Conservation (phyloP, 2,329 filamentous ascomycete genomes). For the Cladosporium sphaerospermum region DNA sequence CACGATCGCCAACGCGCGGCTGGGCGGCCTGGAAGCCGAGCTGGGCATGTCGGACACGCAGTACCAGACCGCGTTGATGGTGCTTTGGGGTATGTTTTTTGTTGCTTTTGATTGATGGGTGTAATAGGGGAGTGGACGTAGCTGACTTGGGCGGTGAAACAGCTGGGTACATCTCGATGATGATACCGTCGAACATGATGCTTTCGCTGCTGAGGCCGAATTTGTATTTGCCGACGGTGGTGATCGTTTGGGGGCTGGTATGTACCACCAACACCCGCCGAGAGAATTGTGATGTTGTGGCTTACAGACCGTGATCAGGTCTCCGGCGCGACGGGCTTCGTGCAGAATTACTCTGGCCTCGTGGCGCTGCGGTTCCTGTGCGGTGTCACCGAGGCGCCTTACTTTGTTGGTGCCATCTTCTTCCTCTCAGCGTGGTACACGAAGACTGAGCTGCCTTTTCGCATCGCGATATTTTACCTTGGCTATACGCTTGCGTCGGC, state of each 20-base stretch:
- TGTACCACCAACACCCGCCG: background rate
- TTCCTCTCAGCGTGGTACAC: conserved; percentile 35
- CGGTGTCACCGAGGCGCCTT: conserved; percentile 15
- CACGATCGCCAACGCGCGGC: conserved; percentile 4
- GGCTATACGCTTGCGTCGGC: conserved; percentile 2
- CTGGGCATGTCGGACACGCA: conserved; percentile 51
- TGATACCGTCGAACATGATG: conserved; percentile 40
- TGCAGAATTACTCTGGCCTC: conserved; percentile 22
- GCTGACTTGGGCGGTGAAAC: background rate
- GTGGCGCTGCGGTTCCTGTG: conserved; percentile 19
- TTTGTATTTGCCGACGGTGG: conserved; percentile 34
- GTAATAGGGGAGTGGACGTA: background rate
- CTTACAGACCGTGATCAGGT: conserved; percentile 13
- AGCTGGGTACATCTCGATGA: conserved; percentile 33
- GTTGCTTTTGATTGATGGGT: conserved; percentile 29
- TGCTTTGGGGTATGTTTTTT: conserved; percentile 31
- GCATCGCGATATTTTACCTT: conserved; percentile 1
- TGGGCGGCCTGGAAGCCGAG: conserved; percentile 45
- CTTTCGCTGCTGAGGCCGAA: conserved; percentile 38
- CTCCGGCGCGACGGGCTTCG: conserved; percentile 20
- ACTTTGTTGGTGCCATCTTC: conserved; percentile 10
- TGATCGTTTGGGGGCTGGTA: conserved; percentile 25
- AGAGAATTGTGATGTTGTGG: background rate
- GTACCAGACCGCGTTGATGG: conserved; percentile 40
- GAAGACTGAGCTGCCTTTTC: conserved; percentile 20